Conservation (phyloP, 805 yeast genomes). For the Torulaspora microellipsoides region DNA sequence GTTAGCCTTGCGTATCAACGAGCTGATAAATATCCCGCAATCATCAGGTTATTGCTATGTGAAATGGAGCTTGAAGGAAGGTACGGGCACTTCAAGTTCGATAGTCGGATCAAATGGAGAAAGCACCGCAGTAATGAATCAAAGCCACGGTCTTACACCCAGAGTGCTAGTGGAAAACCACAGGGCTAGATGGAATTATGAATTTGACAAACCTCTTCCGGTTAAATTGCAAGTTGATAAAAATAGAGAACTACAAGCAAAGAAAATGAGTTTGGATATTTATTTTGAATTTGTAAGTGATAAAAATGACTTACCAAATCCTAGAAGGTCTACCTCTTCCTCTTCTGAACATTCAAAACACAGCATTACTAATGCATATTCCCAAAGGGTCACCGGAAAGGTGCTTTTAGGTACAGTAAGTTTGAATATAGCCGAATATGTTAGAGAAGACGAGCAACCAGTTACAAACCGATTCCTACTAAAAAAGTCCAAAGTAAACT, state of each 20-base stretch:
- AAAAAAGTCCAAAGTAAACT: conserved; percentile 75
- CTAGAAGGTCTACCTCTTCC: conserved; percentile 11
- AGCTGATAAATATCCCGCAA: conserved; percentile 81
- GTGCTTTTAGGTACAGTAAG: conserved; percentile 60
- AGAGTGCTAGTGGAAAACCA: conserved; percentile 46
- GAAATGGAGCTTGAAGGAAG: conserved; percentile 57
- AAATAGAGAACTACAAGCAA: conserved; percentile 35
- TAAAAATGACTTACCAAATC: not conserved
- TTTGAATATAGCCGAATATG: conserved; percentile 69
- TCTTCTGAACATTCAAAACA: conserved; percentile 2
- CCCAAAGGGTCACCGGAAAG: conserved; percentile 34
- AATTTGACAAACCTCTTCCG: conserved; percentile 33
- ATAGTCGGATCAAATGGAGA: conserved; percentile 14
- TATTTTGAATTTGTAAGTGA: conserved; percentile 37
- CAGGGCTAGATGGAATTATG: conserved; percentile 46
- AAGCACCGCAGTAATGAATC: conserved; percentile 31
- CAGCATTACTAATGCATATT: conserved; percentile 14
- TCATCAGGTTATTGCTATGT: conserved; percentile 63
- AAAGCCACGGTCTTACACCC: conserved; percentile 40
- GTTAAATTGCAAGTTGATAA: conserved; percentile 41
- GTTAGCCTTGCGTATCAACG: conserved; percentile 54
- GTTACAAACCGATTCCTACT: conserved; percentile 61
- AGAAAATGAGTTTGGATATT: conserved; percentile 41
- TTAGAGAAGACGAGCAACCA: conserved; percentile 44
- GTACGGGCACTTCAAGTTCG: conserved; percentile 27